Evolutionary conservation across 164 flowering plant species (phyloP).

Genomic region (Macadamia integrifolia): DNA sequence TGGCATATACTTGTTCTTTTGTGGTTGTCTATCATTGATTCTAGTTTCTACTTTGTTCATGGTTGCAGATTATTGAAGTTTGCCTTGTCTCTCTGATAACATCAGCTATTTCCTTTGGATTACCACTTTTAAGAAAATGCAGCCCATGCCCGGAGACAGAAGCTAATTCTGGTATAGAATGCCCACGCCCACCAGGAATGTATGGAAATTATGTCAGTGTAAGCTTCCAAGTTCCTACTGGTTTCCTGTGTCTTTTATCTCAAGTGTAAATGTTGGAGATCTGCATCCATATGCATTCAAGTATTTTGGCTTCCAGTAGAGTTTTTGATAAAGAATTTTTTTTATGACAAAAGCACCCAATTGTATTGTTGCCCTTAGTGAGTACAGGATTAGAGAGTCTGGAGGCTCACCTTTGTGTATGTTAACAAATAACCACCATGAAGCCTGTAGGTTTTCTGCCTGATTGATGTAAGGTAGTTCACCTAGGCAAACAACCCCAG

Average conservation of each 20-base stretch:
- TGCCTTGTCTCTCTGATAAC: slow-evolving; percentile 81
- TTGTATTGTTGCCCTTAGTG: too few relatives aligned
- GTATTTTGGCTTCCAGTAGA: too few relatives aligned
- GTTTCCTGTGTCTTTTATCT: background rate
- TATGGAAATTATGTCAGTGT: slow-evolving; percentile 98
- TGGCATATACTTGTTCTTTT: background rate
- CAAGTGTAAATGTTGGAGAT: background rate
- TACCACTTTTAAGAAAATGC: slow-evolving; percentile 86
- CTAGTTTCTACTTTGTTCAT: background rate
- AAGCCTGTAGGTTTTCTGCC: too few relatives aligned
- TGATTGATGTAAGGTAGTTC: too few relatives aligned
- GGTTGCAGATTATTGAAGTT: slow-evolving; percentile 74
- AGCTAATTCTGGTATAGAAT: slow-evolving; percentile 59
- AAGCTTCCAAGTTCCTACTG: slow-evolving; percentile 20
- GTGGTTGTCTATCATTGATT: background rate
- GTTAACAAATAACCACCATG: too few relatives aligned
- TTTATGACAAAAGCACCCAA: too few relatives aligned
- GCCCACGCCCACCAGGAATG: slow-evolving; percentile 93
- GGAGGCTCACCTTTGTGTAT: too few relatives aligned
- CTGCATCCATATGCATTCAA: background rate
- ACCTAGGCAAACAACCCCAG: too few relatives aligned
- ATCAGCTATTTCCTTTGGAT: slow-evolving; percentile 81
- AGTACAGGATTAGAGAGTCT: too few relatives aligned
- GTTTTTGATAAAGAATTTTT: too few relatives aligned
- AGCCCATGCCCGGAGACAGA: slow-evolving; percentile 85